These are phyloP conservation scores for Scheffersomyces lignosus DNA, from an alignment of 805 yeast genomes.

Conservation along the genomic window DNA sequence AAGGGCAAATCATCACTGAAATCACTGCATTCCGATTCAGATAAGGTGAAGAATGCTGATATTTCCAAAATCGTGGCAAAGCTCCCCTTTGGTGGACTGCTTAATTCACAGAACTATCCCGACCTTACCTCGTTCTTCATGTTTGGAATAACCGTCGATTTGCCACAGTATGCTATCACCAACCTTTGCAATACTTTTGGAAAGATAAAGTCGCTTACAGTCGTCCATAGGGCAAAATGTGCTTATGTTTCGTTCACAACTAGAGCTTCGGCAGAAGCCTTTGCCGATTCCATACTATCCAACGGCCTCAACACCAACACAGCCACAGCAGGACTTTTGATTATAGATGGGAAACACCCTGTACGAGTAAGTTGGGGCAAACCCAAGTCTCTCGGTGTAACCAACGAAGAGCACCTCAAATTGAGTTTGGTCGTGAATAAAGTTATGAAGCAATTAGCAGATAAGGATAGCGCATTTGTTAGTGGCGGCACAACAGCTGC, in stretches of 20 bases:
- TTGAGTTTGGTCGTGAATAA: constrained; percentile 51
- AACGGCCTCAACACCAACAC: constrained; percentile 27
- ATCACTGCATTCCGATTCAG: constrained; percentile 3
- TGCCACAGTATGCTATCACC: constrained; percentile 63
- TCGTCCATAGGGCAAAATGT: constrained; percentile 59
- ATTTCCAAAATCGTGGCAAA: constrained; percentile 52
- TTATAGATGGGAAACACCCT: constrained; percentile 40
- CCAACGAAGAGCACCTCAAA: constrained; percentile 47
- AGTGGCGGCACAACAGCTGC: too few species aligned
- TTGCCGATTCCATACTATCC: constrained; percentile 21
- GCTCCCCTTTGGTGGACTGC: constrained; percentile 69
- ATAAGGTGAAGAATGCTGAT: constrained; percentile 37
- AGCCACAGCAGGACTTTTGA: constrained; percentile 31
- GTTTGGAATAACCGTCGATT: constrained; percentile 67
- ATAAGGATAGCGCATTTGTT: constrained; percentile 30
- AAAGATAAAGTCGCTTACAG: constrained; percentile 45
- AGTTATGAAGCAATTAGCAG: constrained; percentile 54
- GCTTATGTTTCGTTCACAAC: constrained; percentile 61
- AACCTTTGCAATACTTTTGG: constrained; percentile 51
- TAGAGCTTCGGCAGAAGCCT: constrained; percentile 51
- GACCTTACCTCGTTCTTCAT: constrained; percentile 62
- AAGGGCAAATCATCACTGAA: constrained; percentile 4
- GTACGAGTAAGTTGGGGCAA: constrained; percentile 59
- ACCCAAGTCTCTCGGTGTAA: constrained; percentile 39
- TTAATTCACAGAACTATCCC: constrained; percentile 41